phyloP scores from a whole-genome alignment of 805 yeast species.

The Kodamaea kaohsiungensis region DNA sequence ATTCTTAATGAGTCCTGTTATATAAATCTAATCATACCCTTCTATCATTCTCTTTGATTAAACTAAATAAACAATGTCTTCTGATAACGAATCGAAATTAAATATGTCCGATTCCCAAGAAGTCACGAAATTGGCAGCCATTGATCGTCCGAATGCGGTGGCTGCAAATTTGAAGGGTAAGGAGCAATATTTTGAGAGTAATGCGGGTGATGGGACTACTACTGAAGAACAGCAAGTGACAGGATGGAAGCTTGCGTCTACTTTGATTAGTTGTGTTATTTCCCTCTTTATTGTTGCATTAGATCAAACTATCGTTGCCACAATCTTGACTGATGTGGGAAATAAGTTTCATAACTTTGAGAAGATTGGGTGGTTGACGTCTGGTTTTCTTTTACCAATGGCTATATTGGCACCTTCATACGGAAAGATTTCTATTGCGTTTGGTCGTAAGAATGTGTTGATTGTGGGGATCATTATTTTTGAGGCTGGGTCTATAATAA shows the following conservation, averaged over 20 bases:
- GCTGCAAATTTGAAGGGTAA: slow-evolving; percentile 23
- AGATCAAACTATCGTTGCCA: slow-evolving; percentile 58
- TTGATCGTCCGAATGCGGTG: background rate
- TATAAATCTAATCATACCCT: no score
- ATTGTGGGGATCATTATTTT: slow-evolving; percentile 52
- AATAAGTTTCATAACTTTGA: slow-evolving; percentile 49
- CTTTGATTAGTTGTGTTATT: slow-evolving; percentile 29
- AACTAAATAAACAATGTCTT: background rate
- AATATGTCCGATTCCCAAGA: background rate
- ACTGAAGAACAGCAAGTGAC: slow-evolving; percentile 35
- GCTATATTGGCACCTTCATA: slow-evolving; percentile 55
- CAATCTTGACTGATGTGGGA: slow-evolving; percentile 52
- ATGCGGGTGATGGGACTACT: slow-evolving; percentile 44
- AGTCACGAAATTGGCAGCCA: background rate
- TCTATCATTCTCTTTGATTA: no score
- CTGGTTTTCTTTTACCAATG: slow-evolving; percentile 56
- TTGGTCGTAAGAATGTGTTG: slow-evolving; percentile 56
- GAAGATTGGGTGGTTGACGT: slow-evolving; percentile 58
- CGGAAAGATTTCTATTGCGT: slow-evolving; percentile 56
- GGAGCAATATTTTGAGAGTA: slow-evolving; percentile 28
- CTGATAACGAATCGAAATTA: background rate
- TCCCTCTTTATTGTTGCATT: slow-evolving; percentile 45
- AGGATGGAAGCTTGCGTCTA: slow-evolving; percentile 26
- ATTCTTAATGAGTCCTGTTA: no score
- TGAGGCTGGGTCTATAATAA: slow-evolving; percentile 59